Base-by-base conservation (phyloP, 2,329 filamentous ascomycete species). In the Arthrobotrys musiformis region DNA sequence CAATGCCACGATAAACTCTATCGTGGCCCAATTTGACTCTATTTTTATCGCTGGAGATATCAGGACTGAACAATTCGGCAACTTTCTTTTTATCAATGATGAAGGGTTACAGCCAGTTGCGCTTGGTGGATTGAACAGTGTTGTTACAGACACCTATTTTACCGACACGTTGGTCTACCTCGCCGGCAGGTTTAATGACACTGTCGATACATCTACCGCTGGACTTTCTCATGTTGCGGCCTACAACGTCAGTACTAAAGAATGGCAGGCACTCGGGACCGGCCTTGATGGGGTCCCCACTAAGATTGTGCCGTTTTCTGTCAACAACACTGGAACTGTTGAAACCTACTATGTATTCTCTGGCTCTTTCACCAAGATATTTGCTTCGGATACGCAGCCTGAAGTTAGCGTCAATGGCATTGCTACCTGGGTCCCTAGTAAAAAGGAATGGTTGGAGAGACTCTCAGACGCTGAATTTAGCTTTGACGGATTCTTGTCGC, bases 341-440 rank as follows among this genome's bases (percentile, higher is more conserved):
- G 93, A 97, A 82, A 88, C 88, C 11, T 92, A 91, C 22, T 87
- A 98, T 78, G 90, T 91, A 1, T 86, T 99, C 74, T 94, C 90
- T 58, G 95, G 95, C 4, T 86, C 89, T 75, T 99, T 99, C 83
- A 87, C 88, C 15, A 86, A 89, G 66, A 89, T 97, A 78, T 87
- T 90, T 28, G 88, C 87, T 0, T 94, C 93, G 80, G 89, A 85
- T 37, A 86, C 86, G 79, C 90, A 90, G 79, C 83, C 86, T 5
- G 87, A 89, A 8, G 86, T 90, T 28, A 81, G 87, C 7, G 91
- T 90, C 0, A 84, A 89, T 61, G 93, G 94, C 1, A 93, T 99
- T 81, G 94, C 93, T 13, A 86, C 98, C 40, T 99, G 95, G 95
- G 91, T 98, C 6, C 92, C 92, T 2, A 96, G 93, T 2, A 86